Base-by-base conservation (phyloP, 371 early-diverging fungal species). In the Parasitella parasitica region DNA sequence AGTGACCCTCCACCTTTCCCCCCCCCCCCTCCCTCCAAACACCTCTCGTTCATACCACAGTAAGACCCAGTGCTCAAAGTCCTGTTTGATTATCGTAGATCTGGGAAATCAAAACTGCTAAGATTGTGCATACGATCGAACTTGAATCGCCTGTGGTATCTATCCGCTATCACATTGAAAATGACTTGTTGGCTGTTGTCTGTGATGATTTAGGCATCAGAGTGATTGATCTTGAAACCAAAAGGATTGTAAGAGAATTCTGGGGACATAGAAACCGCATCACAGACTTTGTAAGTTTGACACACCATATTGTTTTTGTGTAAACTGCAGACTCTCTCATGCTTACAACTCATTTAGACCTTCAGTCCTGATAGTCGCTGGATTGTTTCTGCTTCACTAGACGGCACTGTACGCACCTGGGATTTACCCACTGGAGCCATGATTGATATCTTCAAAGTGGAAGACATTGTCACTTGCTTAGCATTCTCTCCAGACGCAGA, bases 341-440 rank as follows among this genome's bases (percentile, higher is more conserved):
- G 27, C n/a, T 50, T 30, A 43, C 20, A n/a, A n/a, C n/a, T n/a
- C n/a, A 13, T 34, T 26, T 66, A 91, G 89, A 75, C 89, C 2
- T 94, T 97, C 71, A 92, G 90, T 64, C 91, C 91, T 9, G 97
- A 97, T 71, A 94, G 94, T 54, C 87, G 97, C 57, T 94, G 95
- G 95, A 79, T 98, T 13, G 87, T 97, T 16, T 89, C 94, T 0
- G 71, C 88, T 13, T 88, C 92, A 16, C 76, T 92, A 59, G 97
- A 97, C 79, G 81, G 86, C 41, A 94, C 92, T 4, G 85, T 98
- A 24, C 86, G 95, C 39, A 94, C 95, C 0, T 98, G 96, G 96
- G 97, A 98, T 74, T 74, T 98, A 57, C 95, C 97, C 7, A 87
- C 94, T 0, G 96, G 97, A 6, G 83, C 90, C 43, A 80, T 93